Base-by-base conservation (phyloP, 2,329 filamentous ascomycete species). In the Xylaria sp. region DNA sequence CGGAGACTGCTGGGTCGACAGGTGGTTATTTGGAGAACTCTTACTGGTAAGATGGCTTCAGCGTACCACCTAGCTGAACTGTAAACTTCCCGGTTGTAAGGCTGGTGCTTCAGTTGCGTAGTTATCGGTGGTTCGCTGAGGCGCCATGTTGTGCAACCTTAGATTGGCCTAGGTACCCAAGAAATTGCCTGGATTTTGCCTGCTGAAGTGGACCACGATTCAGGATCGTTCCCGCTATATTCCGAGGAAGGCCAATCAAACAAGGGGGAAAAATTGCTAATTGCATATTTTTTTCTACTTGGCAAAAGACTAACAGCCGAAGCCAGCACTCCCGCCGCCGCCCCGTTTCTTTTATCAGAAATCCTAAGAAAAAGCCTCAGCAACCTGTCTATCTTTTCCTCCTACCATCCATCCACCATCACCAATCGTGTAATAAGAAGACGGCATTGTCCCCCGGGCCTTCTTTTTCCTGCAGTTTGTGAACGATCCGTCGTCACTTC, bases 311-410 rank as follows among this genome's bases (percentile, higher is more conserved):
- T 28, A 28, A 59, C 38, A 59, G 59, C 65, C 65, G 51, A 68
- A 51, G 59, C 38, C 28, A 10, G 20, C 31, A 38, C 48, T 38
- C 48, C 38, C 33, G 33, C 58, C 33, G 33, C 58, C 40, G 58
- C 59, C 53, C 63, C 60, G 59, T 63, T 56, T 42, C 42, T 68
- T 65, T 68, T 70, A 65, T 63, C 62, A 54, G 36, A 58, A 58
- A 28, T 31, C 54, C 49, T 53, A 42, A 59, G 59, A 70, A 70
- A 70, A 70, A 70, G 68, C 68, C 68, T 68, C 68, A 70, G 62
- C 68, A 28, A 31, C 48, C 57, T 56, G 40, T 46, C 59, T 53
- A 26, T 67, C 48, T 58, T 53, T 65, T 59, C 62, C 54, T 59
- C 48, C 60, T 11, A 59, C 48, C 53, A 56, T 49, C 46, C 56